Conservation (phyloP, 176 grass and related monocot genomes). For the Eragrostis curvula region DNA sequence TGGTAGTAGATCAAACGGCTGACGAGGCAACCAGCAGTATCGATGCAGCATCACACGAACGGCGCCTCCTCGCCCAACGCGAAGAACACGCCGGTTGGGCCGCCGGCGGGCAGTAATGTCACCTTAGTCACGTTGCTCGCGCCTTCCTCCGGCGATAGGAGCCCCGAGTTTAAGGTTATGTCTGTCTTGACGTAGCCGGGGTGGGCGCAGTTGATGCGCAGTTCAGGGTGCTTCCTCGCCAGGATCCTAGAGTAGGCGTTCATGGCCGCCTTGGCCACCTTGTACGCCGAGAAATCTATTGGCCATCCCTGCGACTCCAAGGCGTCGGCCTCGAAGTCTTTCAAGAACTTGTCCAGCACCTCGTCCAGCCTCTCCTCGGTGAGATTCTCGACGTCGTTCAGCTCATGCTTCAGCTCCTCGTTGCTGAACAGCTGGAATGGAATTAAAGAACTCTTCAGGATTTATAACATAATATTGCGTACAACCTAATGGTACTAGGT, state of each 20-base stretch:
- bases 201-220: constrained; percentile 52
- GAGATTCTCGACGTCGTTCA: constrained; percentile 35
- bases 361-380: constrained; percentile 55
- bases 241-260: constrained; percentile 59
- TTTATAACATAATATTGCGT: too few species aligned
- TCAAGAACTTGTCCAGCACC: constrained; percentile 39
- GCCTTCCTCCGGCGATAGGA: too few species aligned
- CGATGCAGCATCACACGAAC: too few species aligned
- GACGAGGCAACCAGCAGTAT: too few species aligned
- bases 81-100: too few species aligned
- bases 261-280: constrained; percentile 19
- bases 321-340: constrained; percentile 42
- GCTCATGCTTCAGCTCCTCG: constrained; percentile 44
- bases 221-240: constrained; percentile 33
- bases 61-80: too few species aligned
- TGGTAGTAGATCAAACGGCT: too few species aligned
- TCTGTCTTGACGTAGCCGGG: constrained; percentile 55
- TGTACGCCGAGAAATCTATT: constrained; percentile 38
- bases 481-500: neutral
- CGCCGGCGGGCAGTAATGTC: too few species aligned
- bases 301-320: constrained; percentile 48
- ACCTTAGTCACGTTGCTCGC: too few species aligned
- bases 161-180: too few species aligned
- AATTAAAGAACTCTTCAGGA: neutral
- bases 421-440: constrained; percentile 35